Conservation (phyloP, 768 basidiomycete genomes). For the Auricularia auricula-judae region DNA sequence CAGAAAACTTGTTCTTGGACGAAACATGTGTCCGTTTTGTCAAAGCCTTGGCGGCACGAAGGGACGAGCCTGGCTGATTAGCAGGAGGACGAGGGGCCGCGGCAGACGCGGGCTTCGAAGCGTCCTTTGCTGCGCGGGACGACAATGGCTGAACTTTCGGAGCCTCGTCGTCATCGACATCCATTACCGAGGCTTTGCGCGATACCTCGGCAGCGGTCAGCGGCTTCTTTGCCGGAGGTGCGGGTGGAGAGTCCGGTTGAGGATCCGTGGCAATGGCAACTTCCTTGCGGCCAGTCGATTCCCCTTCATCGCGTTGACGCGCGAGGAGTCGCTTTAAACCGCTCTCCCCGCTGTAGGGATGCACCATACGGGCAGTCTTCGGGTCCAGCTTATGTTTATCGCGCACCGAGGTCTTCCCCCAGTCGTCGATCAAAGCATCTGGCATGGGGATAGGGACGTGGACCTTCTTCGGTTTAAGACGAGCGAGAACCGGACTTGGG, state of each 20-base stretch:
- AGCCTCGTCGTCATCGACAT: background rate
- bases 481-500: conserved; percentile 39
- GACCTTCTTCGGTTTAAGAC: conserved; percentile 45
- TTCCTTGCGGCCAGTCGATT: background rate
- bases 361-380: background rate
- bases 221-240: background rate
- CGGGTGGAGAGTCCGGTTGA: background rate
- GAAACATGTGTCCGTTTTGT: background rate
- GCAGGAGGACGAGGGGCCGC: background rate
- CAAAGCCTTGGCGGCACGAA: background rate
- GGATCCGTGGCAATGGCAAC: background rate
- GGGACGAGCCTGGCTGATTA: background rate
- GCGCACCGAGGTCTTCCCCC: background rate
- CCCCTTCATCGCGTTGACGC: background rate
- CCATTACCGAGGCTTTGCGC: background rate
- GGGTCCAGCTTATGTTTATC: background rate
- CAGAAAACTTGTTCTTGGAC: background rate
- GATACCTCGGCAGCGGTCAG: background rate
- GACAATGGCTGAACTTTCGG: background rate
- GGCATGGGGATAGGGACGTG: conserved; percentile 45
- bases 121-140: background rate
- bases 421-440: conserved; percentile 15
- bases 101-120: background rate
- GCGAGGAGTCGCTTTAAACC: background rate
- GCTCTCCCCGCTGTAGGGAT: background rate